phyloP scores from a whole-genome alignment of 116 monocot species.

The Trichopus zeylanicus region DNA sequence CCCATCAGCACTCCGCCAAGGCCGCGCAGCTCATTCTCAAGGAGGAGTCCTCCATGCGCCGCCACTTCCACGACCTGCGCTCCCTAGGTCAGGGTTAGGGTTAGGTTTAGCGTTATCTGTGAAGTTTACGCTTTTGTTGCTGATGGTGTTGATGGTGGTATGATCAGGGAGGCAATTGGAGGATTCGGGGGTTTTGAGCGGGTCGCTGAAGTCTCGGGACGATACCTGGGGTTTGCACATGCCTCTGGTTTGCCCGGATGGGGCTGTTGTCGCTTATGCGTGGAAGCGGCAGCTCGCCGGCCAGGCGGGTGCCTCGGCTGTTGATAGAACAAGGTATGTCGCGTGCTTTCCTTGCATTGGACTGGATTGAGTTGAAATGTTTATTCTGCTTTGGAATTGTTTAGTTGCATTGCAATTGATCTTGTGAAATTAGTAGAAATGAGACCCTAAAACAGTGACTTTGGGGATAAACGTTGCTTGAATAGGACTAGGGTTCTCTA shows the following conservation, averaged over 20 bases:
- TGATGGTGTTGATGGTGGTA: conserved; percentile 2
- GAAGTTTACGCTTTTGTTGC: not conserved
- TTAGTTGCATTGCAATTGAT: too few relatives aligned
- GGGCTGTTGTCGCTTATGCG: conserved; percentile 95
- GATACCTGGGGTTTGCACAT: conserved; percentile 96
- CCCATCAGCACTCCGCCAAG: conserved; percentile 26
- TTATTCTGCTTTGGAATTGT: too few relatives aligned
- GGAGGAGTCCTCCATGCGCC: conserved; percentile 60
- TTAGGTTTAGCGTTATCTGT: too few relatives aligned
- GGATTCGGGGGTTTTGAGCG: conserved; percentile 82
- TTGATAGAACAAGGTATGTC: conserved; percentile 82
- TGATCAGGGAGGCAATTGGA: conserved; percentile 82
- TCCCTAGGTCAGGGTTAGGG: conserved; percentile 30
- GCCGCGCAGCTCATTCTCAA: conserved; percentile 35
- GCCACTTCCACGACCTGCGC: conserved; percentile 77
- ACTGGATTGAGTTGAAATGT: too few relatives aligned
- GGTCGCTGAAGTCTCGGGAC: conserved; percentile 63
- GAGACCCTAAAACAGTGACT: too few relatives aligned
- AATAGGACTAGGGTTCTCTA: too few relatives aligned
- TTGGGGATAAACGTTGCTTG: too few relatives aligned
- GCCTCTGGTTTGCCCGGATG: conserved; percentile 98
- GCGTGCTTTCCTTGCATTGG: not conserved
- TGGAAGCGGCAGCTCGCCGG: conserved; percentile 99
- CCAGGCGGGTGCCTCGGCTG: conserved; percentile 97
- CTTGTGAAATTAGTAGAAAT: too few relatives aligned